Base-by-base conservation (phyloP, 805 yeast genomes). In the Metschnikowia amazonensis region DNA sequence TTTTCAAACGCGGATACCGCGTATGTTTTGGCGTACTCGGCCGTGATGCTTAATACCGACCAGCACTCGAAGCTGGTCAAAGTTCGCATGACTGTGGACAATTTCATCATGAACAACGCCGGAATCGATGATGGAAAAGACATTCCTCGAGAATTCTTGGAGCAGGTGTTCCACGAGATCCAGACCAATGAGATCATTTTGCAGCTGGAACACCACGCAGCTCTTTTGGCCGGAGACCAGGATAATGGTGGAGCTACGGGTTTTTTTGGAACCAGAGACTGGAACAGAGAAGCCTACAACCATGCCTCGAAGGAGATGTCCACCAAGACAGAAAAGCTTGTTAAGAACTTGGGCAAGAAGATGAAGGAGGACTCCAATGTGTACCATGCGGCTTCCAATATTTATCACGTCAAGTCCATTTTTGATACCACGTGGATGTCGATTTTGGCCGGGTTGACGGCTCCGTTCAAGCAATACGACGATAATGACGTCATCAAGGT, bases 401-500 rank as follows among this genome's bases (percentile, higher is more conserved):
- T 86, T 13, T 95, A 89, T 55, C 97, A 92, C 61, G 96, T 92
- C 13, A 84, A 79, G 60, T 90, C 97, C 1, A 87, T 95, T 60
- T 92, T 94, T 67, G 97, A 92, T 57, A 88, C 88, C 14, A 70
- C 86, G 36, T 94, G 99, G 99, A 90, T 95, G 97, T 89, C 97
- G 0, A 79, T 94, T 39, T 74, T 94, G 53, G 98, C 98, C 5
- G 97, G 95, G 0, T 73, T 94, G 41, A 89, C 97, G 0, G 92
- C 95, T 3, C 95, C 97, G 5, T 89, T 90, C 70, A 89, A 85
- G 60, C 97, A 89, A 45, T 82, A 84, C 51, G 89, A 86, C 54
- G 94, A 87, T 54, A 76, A 74, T 17, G 89, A 83, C 44, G 76
- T 85, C 9, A 77, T 86, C 3, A 77, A 72, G 41, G 66, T 76